Evolutionary conservation across 805 yeast genomes (phyloP), one percentile per base, ranked within the genome.

Genomic region (Starmerella powellii): DNA sequence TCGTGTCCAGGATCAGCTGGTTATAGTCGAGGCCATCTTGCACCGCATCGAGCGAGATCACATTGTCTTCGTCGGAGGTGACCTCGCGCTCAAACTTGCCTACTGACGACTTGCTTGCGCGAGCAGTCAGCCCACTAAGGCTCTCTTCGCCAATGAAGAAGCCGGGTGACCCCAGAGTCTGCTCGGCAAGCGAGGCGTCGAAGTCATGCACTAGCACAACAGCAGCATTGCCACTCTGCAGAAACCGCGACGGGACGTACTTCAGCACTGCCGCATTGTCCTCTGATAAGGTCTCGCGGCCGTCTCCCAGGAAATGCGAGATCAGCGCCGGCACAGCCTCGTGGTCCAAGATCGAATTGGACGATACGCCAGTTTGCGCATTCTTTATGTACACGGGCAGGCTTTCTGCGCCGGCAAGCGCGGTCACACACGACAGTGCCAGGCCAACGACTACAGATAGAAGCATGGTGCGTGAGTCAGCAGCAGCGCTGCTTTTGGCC

Each of bases 241-340:
- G 31, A 23, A 51, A 39, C 6, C 46, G 40, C 21, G 54, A 49
- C n/a, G 52, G 49, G 13, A 53, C 42, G 13, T 38, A 28, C 27
- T 38, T 44, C 38, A 49, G 32, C 8, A 47, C 36, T n/a, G 38
- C 32, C 33, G 37, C 41, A 20, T 23, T 40, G 30, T 24, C 44
- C 33, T 24, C 47, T 13, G 42, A 4, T 10, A 35, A 15, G 13
- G 33, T 30, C 13, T 17, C 42, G 23, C 3, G 10, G 39, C 45
- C 43, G 26, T 43, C 47, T 26, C 55, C 56, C 4, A 46, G 31
- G 38, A 51, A 53, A 44, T 53, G 54, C 28, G 52, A 40, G 29
- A 43, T 44, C 17, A 48, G 45, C 17, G 45, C 45, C 5, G 45
- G 38, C 17, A 37, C 47, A 15, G 17, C 30, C 18, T 28, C 42